Conservation (phyloP, 1,139 yeast genomes). For the Scheffersomyces illinoinensis region DNA sequence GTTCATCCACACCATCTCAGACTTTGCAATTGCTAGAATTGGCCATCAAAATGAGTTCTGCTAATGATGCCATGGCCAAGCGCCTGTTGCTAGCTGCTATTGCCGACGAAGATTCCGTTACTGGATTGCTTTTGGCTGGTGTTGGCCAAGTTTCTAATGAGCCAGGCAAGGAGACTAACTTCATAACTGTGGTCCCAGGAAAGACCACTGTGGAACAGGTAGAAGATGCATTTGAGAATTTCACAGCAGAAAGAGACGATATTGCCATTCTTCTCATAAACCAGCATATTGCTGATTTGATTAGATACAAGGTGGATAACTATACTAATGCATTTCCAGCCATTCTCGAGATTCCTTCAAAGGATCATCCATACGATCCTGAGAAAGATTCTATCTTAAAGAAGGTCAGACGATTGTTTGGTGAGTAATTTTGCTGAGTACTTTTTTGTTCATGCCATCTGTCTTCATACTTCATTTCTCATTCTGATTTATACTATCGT, state of each 20-base stretch:
- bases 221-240: constrained; percentile 72
- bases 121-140: constrained; percentile 95
- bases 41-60: constrained; percentile 22
- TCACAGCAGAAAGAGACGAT: constrained; percentile 77
- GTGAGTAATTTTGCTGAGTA: constrained; percentile 54
- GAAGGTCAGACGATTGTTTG: constrained; percentile 91
- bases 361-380: constrained; percentile 98
- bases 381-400: constrained; percentile 95
- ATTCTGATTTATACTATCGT: neutral
- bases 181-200: constrained; percentile 73
- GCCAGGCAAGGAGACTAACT: constrained; percentile 74
- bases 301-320: constrained; percentile 77
- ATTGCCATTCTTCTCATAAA: constrained; percentile 90
- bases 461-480: neutral
- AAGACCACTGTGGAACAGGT: constrained; percentile 78
- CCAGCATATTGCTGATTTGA: constrained; percentile 92
- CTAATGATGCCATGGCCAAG: constrained; percentile 51
- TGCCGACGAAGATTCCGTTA: constrained; percentile 96
- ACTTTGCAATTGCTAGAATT: neutral
- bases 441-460: neutral
- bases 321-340: constrained; percentile 96
- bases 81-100: constrained; percentile 86
- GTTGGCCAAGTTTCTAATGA: constrained; percentile 81
- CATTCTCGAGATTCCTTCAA: constrained; percentile 92
- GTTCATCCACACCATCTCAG: neutral